Conservation (phyloP, 2,329 filamentous ascomycete genomes). For the Rosellinia necatrix region DNA sequence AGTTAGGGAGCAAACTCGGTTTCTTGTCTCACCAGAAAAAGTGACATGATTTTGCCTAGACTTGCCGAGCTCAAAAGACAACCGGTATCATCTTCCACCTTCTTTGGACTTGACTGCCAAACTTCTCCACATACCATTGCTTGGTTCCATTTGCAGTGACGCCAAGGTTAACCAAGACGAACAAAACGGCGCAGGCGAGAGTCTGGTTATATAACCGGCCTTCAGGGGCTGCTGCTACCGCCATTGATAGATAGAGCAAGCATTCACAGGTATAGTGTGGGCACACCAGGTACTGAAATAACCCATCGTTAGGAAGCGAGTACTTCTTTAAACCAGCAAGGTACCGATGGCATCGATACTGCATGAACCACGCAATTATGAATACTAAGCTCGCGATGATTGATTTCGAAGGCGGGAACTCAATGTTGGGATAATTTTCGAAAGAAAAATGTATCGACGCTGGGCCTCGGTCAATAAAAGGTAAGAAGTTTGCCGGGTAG, state of each 20-base stretch:
- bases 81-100: slow-evolving; percentile 80
- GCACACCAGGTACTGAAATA: slow-evolving; percentile 76
- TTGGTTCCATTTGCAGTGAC: slow-evolving; percentile 79
- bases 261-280: slow-evolving; percentile 94
- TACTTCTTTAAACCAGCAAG: slow-evolving; percentile 79
- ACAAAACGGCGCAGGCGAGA: slow-evolving; percentile 69
- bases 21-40: slow-evolving; percentile 45
- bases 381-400: slow-evolving; percentile 66
- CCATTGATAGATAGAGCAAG: slow-evolving; percentile 78
- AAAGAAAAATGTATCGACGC: slow-evolving; percentile 41
- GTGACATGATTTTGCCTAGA: slow-evolving; percentile 38
- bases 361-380: slow-evolving; percentile 69
- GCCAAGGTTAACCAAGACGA: slow-evolving; percentile 79
- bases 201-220: slow-evolving; percentile 73
- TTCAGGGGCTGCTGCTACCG: slow-evolving; percentile 72
- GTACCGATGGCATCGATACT: slow-evolving; percentile 74
- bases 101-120: slow-evolving; percentile 67
- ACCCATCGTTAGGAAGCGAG: slow-evolving; percentile 72
- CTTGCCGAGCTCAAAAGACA: slow-evolving; percentile 53
- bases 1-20: slow-evolving; percentile 70
- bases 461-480: slow-evolving; percentile 32
- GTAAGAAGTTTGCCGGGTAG: slow-evolving; percentile 8
- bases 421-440: slow-evolving; percentile 34
- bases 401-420: slow-evolving; percentile 51
- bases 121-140: slow-evolving; percentile 77